A percentile compares a stretch with the other conserved stretches of the same genome.
These are phyloP conservation scores for Lathyrus tuberosus DNA, from an alignment of 306 rosid species.

Conservation along the genomic window DNA sequence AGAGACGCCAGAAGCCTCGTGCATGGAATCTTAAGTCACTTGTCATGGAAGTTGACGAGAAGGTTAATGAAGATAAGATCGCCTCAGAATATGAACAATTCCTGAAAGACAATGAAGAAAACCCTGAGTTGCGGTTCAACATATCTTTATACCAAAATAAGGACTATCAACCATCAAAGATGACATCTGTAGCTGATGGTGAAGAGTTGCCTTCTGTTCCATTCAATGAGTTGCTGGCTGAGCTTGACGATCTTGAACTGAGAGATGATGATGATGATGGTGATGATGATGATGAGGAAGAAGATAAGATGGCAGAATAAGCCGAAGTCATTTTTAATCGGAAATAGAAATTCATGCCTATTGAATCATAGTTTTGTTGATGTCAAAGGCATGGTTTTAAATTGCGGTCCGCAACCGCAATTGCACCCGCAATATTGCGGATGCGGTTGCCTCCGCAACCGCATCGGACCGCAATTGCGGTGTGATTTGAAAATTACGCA, in stretches of 20 bases:
- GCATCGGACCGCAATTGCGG: no score
- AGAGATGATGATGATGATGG: neutral
- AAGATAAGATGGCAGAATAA: slow-evolving; percentile 22
- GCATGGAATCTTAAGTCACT: slow-evolving; percentile 12
- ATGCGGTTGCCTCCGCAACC: no score
- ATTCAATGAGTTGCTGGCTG: slow-evolving; percentile 9
- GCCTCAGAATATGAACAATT: neutral
- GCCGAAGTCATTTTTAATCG: neutral
- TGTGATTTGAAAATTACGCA: no score
- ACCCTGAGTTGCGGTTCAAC: slow-evolving; percentile 23
- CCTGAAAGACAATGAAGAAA: slow-evolving; percentile 3
- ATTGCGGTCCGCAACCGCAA: no score
- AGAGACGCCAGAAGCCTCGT: slow-evolving; percentile 1
- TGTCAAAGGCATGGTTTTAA: no score
- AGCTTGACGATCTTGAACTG: neutral
- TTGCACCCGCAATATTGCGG: no score
- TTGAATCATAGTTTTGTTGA: slow-evolving; percentile 2
- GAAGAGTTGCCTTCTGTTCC: slow-evolving; percentile 8
- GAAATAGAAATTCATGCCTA: neutral
- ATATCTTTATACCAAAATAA: slow-evolving; percentile 19
- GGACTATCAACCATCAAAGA: slow-evolving; percentile 23
- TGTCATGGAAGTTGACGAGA: slow-evolving; percentile 18
- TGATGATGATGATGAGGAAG: neutral
- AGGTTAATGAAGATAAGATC: slow-evolving; percentile 11
- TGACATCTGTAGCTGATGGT: slow-evolving; percentile 1